Evolutionary conservation across 108 stramenopile species (phyloP), one percentile per base, ranked within the genome.

Genomic region (Conticribra guillardii): DNA sequence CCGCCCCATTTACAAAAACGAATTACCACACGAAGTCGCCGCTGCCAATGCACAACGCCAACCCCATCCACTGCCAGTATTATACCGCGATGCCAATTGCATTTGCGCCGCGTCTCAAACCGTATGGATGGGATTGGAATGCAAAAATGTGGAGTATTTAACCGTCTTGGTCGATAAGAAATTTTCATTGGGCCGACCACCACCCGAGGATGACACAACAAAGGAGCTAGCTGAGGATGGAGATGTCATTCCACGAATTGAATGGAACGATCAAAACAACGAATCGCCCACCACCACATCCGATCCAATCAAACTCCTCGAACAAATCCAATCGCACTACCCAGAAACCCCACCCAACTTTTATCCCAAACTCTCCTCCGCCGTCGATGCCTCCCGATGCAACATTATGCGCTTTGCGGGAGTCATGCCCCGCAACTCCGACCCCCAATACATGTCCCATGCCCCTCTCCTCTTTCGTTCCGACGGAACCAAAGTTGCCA

Each of bases 261-360:
- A n/a, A n/a, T n/a, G n/a, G n/a, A 41, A 41, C 37, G 37, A 41
- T 11, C 5, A 41, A 41, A 41, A 41, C 37, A 41, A 11, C 37
- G 8, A 41, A 11, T 3, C 29, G 51, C 41, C 48, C 29, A 24
- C 41, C 24, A 46, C 46, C 5, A 62, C 46, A 17, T 23, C 18
- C 33, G 71, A 73, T 22, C 71, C 77, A 49, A 72, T 66, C 58
- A 30, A 60, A 73, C 65, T 75, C 22, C 67, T 75, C 32, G 74
- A 75, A 61, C 61, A 69, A 61, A 75, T 75, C 33, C 67, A 75
- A 60, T 29, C 29, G 34, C 58, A 57, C 21, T 75, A 75, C 23
- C 67, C 74, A 26, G 9, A 33, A 44, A 58, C 17, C 33, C 7
- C 41, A 3, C 74, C 74, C n/a, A 5, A 73, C 3, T 69, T 75